Evolutionary conservation across 2,329 filamentous ascomycete genomes (phyloP), one percentile per base, ranked within the genome.

Genomic region (Diaporthe humulicola): DNA sequence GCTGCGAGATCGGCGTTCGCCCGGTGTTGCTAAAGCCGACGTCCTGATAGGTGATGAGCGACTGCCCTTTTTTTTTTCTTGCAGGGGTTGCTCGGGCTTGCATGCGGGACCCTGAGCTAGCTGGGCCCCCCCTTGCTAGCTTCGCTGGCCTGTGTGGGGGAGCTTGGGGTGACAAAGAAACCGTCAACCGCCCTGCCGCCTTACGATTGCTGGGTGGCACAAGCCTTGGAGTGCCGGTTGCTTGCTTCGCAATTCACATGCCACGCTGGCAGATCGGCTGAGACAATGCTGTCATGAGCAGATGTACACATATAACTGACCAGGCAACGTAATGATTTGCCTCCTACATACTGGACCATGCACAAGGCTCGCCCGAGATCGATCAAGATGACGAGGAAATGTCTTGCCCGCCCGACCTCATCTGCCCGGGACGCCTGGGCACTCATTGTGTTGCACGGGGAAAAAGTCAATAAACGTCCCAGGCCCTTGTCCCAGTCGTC

Each of bases 101-200:
- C 61, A 73, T 75, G 73, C 70, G 67, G 17, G 48, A 73, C 67
- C 73, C 64, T 69, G 64, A 28, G 48, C 45, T 54, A 69, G 64
- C 64, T 40, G 45, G 64, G 64, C 33, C 8, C 15, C 8, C 64
- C 64, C 73, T 30, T 73, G 54, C 73, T 70, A 75, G 73, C 61
- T 19, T 17, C 25, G 57, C 36, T 45, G 19, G 12, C 28, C 28
- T 61, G 66, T 75, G 71, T 75, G 73, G 71, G 73, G 73, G 73
- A 57, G 56, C 64, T 40, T 72, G 52, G 67, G 67, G 30, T 42
- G 54, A 60, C 54, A 72, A 50, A 72, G 38, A 40, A 50, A 58
- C 14, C 40, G n/a, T 50, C 54, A 72, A 60, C 40, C 70, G 57
- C 70, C 52, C 38, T 57, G 8, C 22, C 45, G 22, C 45, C 42